These are phyloP conservation scores for Botrytis aclada DNA, from an alignment of 2,329 filamentous ascomycete genomes.

Conservation along the genomic window DNA sequence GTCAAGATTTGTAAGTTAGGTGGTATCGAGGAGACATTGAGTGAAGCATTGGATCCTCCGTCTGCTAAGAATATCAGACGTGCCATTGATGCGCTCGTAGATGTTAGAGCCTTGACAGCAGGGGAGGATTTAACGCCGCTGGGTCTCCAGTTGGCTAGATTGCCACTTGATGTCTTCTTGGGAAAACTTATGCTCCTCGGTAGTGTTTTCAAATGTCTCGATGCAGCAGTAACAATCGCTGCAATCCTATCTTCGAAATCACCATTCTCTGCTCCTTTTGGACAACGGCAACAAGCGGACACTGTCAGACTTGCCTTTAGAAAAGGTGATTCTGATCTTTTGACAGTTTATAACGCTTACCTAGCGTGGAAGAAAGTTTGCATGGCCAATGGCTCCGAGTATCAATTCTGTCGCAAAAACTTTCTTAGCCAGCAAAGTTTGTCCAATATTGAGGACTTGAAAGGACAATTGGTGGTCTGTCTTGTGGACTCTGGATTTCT, in stretches of 20 bases:
- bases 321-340: conserved; percentile 82
- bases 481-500: conserved; percentile 85
- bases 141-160: conserved; percentile 78
- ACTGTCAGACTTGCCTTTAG: conserved; percentile 75
- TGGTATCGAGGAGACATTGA: conserved; percentile 84
- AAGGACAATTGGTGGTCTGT: conserved; percentile 82
- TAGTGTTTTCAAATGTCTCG: conserved; percentile 83
- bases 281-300: conserved; percentile 78
- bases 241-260: conserved; percentile 94
- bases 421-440: conserved; percentile 88
- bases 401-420: conserved; percentile 90
- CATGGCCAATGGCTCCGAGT: conserved; percentile 67
- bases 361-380: conserved; percentile 82
- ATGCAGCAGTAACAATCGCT: conserved; percentile 87
- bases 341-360: conserved; percentile 95
- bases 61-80: conserved; percentile 88
- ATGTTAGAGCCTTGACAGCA: conserved; percentile 82
- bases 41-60: conserved; percentile 84
- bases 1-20: conserved; percentile 98
- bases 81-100: conserved; percentile 87
- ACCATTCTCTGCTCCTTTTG: conserved; percentile 84
- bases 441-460: conserved; percentile 90
- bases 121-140: conserved; percentile 82
- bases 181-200: conserved; percentile 90
- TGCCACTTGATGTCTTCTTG: conserved; percentile 91